Percentiles rank a stretch among this genome's conserved stretches.
Evolutionary conservation across 2,329 filamentous ascomycete genomes (phyloP).

Genomic region (Alternaria metachromatica): DNA sequence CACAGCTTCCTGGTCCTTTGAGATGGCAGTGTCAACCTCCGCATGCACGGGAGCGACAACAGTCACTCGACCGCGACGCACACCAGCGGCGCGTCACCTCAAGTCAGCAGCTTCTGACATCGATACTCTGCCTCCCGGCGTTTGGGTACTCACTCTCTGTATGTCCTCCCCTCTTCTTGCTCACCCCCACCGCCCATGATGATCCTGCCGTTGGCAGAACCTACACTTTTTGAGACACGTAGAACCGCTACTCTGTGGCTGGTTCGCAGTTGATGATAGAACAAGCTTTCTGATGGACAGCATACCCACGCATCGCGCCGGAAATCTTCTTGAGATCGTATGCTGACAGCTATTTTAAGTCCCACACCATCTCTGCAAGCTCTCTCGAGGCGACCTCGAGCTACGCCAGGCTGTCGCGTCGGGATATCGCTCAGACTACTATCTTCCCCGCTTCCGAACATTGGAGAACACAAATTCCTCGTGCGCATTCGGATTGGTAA

Average conservation of each 20-base stretch:
- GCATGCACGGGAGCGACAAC: neutral
- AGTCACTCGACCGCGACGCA: neutral
- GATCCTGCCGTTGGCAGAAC: neutral
- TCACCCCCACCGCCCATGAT: neutral
- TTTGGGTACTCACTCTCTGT: neutral
- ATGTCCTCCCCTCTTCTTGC: neutral
- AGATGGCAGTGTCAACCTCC: neutral
- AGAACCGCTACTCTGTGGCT: neutral
- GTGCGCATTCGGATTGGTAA: neutral
- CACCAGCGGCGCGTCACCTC: neutral
- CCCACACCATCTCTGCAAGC: neutral
- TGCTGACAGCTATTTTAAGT: neutral
- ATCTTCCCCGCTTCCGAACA: neutral
- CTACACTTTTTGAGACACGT: neutral
- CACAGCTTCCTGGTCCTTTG: neutral
- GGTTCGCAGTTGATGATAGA: neutral
- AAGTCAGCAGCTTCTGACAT: neutral
- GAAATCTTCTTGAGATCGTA: neutral
- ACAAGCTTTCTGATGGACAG: neutral
- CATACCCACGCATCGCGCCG: neutral
- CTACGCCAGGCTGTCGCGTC: neutral
- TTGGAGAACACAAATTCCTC: neutral
- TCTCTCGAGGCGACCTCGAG: neutral
- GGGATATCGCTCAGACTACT: neutral
- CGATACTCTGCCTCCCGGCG: neutral